Evolutionary conservation across 192 early-diverging fungal genomes (phyloP).

Genomic region (Coemansia sp.): DNA sequence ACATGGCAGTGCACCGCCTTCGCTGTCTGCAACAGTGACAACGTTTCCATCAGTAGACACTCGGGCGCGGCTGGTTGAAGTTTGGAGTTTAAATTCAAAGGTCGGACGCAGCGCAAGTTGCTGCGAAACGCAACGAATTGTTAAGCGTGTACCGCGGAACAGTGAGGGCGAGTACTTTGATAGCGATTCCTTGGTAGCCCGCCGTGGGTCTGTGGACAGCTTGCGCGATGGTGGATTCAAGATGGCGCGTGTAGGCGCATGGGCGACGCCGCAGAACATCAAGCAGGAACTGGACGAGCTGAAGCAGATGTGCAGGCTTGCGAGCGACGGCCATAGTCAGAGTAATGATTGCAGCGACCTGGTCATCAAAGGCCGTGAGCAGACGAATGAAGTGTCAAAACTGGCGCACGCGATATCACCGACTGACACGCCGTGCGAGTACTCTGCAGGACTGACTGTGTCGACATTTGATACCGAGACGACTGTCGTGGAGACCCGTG

Average conservation of each 20-base stretch:
- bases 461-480: not conserved
- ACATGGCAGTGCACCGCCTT: slow-evolving; percentile 3
- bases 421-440: not conserved
- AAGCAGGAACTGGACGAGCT: slow-evolving; percentile 15
- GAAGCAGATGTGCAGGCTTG: not conserved
- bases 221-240: slow-evolving; percentile 5
- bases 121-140: slow-evolving; percentile 5
- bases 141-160: not conserved
- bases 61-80: too few species aligned
- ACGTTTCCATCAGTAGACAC: not conserved
- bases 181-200: not conserved
- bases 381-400: too few species aligned
- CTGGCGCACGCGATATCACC: not conserved
- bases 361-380: too few species aligned
- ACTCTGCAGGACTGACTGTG: slow-evolving; percentile 1
- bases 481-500: not conserved
- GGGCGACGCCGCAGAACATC: slow-evolving; percentile 18
- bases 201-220: slow-evolving; percentile 1
- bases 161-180: not conserved
- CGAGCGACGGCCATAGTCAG: not conserved
- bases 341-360: too few species aligned
- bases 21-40: slow-evolving; percentile 6
- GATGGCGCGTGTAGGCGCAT: slow-evolving; percentile 13
- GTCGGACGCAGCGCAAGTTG: slow-evolving; percentile 34
- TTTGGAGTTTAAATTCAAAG: not conserved